Evolutionary conservation across 2,329 filamentous ascomycete genomes (phyloP), one percentile per base, ranked within the genome.

Genomic region (Sordariomycetes sp.): DNA sequence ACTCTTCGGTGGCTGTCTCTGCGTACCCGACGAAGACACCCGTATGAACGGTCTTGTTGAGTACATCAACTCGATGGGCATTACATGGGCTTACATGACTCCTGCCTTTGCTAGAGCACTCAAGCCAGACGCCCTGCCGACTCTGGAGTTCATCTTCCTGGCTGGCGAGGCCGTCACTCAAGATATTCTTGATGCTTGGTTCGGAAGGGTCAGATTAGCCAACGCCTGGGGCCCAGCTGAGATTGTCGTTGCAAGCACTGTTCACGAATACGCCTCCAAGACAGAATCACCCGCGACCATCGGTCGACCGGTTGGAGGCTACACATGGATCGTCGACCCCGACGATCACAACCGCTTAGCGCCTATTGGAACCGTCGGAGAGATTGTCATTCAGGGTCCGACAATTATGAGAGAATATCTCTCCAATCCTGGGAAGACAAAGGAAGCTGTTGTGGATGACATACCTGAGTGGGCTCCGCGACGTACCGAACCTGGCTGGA

Each of bases 21-120:
- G 12, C n/a, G 25, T 28, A 8, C 57, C 60, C 0, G 54, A 50
- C 3, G 57, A 64, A 11, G 47, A 50, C 1, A 23, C n/a, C 19
- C 17, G 36, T 5, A 27, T 34, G 25, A 31, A 23, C 27, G 21
- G 21, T 27, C 14, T 38, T 8, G 10, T n/a, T n/a, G 25, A 14
- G 8, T 28, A 11, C 25, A 28, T 28, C 25, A 28, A 28, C 25
- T 8, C 8, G 4, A 10, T 8, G 25, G 25, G 21, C 6, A 17
- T 34, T 8, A 38, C 24, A 25, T 30, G 32, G 36, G 27, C 32
- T 6, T 34, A 20, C 21, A n/a, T 34, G 11, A 38, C 36, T 3
- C 36, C 36, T n/a, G 9, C 36, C 14, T 34, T 34, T 17, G 32
- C 21, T 5, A 12, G 19, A 8, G 20, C 25, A n/a, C 6, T 38